These are phyloP conservation scores for Hyaloperonospora arabidopsidis DNA, from an alignment of 352 stramenopile species.

Conservation along the genomic window DNA sequence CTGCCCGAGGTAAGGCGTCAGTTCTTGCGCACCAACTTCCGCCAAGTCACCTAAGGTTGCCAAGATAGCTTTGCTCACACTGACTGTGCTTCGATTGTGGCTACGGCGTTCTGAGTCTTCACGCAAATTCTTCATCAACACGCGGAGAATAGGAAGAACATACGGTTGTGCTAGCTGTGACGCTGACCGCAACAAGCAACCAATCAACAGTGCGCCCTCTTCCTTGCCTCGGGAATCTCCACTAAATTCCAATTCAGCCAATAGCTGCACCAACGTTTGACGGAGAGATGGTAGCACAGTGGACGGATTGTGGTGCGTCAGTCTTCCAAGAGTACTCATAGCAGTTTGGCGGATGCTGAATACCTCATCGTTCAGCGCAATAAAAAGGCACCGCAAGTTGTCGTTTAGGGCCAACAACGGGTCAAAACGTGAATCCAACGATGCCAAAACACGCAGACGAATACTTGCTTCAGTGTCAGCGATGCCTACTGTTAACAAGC, in stretches of 20 bases:
- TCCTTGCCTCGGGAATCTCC: conserved; percentile 76
- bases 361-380: conserved; percentile 80
- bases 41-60: conserved; percentile 76
- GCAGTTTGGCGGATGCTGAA: conserved; percentile 85
- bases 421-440: conserved; percentile 76
- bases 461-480: conserved; percentile 83
- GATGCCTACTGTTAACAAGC: conserved; percentile 77
- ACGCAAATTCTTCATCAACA: conserved; percentile 82
- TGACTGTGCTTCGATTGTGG: conserved; percentile 67
- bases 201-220: conserved; percentile 74
- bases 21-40: conserved; percentile 64
- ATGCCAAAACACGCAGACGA: conserved; percentile 69
- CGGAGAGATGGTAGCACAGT: conserved; percentile 73
- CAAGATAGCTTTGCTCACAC: conserved; percentile 79
- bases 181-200: conserved; percentile 69
- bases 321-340: conserved; percentile 79
- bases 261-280: conserved; percentile 79
- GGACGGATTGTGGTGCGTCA: conserved; percentile 82
- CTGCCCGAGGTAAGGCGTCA: conserved; percentile 78
- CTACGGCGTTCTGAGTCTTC: conserved; percentile 66
- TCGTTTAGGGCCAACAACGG: conserved; percentile 72
- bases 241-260: conserved; percentile 81
- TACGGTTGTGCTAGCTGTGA: conserved; percentile 77
- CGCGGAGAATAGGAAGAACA: conserved; percentile 76
- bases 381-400: conserved; percentile 81